Evolutionary conservation across 345 rosid species (phyloP), one percentile per base, ranked within the genome.

Genomic region (Adansonia digitata): DNA sequence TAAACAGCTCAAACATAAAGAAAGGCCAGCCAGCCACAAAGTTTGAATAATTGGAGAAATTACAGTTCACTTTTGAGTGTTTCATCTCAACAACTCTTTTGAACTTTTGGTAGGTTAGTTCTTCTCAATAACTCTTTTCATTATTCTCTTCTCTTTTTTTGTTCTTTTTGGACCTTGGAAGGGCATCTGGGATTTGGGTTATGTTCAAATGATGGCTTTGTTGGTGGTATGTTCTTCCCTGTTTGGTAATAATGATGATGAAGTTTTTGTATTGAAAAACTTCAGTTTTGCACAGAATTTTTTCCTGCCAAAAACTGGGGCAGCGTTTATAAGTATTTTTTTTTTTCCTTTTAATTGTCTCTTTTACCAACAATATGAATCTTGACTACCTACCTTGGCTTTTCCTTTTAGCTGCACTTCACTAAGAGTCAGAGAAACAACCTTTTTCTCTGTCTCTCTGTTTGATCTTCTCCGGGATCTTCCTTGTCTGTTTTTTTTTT

Each of bases 61-160:
- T 67, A 24, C 29, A 29, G 11, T 56, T 56, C 24, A 4, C 53
- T n/a, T 24, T 7, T 27, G 51, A 18, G n/a, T 42, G 55, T 39
- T 29, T 67, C 59, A 72, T 27, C 64, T 48, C 73, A 69, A 22
- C 69, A 9, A 24, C 31, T 27, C 11, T 51, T 67, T 18, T 42
- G 20, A 3, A 13, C 34, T 74, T 48, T 77, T 37, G 46, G 43
- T 27, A 51, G 68, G 83, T 74, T 62, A 62, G 34, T 60, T 45
- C 70, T 53, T 62, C 72, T 35, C 43, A 10, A 7, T 61, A 7
- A 35, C 42, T 42, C 2, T 76, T 51, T 51, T 20, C 13, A 10
- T 68, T 18, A 37, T 12, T 15, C 2, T 42, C 5, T 35, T 2
- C 7, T 22, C 14, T 17, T 26, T 3, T 3, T 3, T 31, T 3